Evolutionary conservation across 2,329 filamentous ascomycete genomes (phyloP), one percentile per base, ranked within the genome.

Genomic region (Venturia pyrina): DNA sequence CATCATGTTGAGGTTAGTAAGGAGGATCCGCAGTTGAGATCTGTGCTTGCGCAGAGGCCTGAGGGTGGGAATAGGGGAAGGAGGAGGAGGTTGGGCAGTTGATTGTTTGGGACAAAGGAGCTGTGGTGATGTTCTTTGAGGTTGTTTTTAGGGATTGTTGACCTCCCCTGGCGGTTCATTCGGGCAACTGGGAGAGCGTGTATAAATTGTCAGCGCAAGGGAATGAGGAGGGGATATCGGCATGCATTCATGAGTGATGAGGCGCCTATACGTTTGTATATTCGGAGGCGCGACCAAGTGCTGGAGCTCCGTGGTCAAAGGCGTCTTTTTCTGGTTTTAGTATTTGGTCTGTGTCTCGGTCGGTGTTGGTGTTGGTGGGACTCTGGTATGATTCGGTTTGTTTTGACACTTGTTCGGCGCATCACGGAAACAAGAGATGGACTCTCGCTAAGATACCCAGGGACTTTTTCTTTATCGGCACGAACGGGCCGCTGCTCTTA

Each of bases 1-100:
- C 93, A 98, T 74, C 95, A 98, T 74, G 80, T 87, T 48, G 93
- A 98, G 73, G 95, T 91, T 75, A 87, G 90, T 74, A 93, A 92
- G 75, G 92, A 97, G 70, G 93, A 98, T 72, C 86, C 89, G 0
- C 77, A 82, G 65, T 79, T 99, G 50, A 85, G 92, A 64, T 89
- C 93, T 62, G 93, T 98, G 1, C 85, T 98, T 46, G 84, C 91
- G 1, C 92, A 96, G 74, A 83, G 95, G 63, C 87, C 90, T 3
- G 90, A 96, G 75, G 90, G 85, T 73, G 87, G 93, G 69, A 91
- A 92, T 41, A 83, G 93, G 34, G 60, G 65, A 8, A 43, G 65
- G 41, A 43, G 65, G 44, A 37, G 65, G 37, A 41, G 65, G 34
- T 64, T 64, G 44, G 63, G 34, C 11, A 50, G 46, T 46, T 53